These are phyloP conservation scores for Tetracentron sinense DNA, from an alignment of 164 flowering plant species.

Conservation along the genomic window DNA sequence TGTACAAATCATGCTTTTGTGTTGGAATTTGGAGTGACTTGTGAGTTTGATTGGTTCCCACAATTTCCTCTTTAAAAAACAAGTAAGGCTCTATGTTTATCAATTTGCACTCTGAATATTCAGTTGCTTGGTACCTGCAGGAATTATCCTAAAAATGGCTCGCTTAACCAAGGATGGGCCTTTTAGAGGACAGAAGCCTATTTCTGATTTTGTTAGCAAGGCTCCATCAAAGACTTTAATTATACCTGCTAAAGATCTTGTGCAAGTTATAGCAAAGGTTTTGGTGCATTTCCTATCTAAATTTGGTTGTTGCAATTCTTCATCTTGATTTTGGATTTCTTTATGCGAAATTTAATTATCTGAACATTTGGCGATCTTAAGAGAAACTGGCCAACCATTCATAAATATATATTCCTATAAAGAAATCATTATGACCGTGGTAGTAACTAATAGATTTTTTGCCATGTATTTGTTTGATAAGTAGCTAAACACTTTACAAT, in stretches of 20 bases:
- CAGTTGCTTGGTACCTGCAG: conserved; percentile 32
- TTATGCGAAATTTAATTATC: no score
- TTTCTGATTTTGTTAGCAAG: conserved; percentile 43
- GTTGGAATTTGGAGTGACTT: background rate
- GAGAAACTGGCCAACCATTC: no score
- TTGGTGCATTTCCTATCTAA: conserved; percentile 4
- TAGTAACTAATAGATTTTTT: no score
- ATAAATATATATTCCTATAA: no score
- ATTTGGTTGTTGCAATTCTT: background rate
- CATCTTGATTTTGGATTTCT: background rate
- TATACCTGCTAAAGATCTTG: conserved; percentile 78
- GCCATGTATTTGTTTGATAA: no score
- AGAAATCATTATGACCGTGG: no score
- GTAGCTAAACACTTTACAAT: background rate
- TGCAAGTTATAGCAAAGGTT: conserved; percentile 94
- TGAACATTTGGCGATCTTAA: no score
- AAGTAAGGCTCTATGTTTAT: background rate
- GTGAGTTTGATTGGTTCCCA: background rate
- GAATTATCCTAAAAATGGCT: conserved; percentile 85
- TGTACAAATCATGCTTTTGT: background rate
- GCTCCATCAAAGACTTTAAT: conserved; percentile 66
- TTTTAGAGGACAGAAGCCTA: conserved; percentile 44
- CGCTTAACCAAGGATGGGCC: conserved; percentile 61
- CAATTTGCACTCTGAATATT: background rate
- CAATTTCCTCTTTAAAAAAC: background rate